These are phyloP conservation scores for Lathyrus oleraceus DNA, from an alignment of 306 rosid species.

Conservation along the genomic window DNA sequence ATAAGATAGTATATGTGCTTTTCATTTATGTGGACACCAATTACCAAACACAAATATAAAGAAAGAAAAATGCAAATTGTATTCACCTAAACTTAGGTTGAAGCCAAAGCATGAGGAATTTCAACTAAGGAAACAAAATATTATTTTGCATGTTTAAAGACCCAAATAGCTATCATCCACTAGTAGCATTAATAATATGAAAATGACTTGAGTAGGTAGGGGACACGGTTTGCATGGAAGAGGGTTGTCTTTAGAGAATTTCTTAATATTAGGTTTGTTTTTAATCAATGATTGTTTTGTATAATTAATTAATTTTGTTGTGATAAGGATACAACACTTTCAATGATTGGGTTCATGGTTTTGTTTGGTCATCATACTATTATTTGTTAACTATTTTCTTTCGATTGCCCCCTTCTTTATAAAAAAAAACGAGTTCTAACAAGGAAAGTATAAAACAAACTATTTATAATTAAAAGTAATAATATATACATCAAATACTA, in stretches of 20 bases:
- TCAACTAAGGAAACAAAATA: not conserved
- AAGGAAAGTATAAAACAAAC: not conserved
- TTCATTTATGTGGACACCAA: conserved; percentile 25
- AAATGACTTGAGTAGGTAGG: conserved; percentile 36
- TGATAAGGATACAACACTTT: not conserved
- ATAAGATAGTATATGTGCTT: conserved; percentile 10
- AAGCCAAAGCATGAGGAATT: conserved; percentile 31
- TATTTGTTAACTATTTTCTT: not conserved
- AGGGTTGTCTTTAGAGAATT: conserved; percentile 11
- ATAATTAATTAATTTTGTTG: conserved; percentile 7
- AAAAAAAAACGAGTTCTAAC: not conserved
- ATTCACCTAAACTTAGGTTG: conserved; percentile 30
- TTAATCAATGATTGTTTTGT: not conserved
- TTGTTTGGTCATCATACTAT: not conserved
- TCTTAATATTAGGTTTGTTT: conserved; percentile 25
- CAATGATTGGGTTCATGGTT: conserved; percentile 8
- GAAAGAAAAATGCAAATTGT: conserved; percentile 18
- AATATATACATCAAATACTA: too few relatives aligned
- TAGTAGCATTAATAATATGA: conserved; percentile 26
- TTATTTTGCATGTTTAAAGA: conserved; percentile 26
- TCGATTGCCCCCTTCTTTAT: not conserved
- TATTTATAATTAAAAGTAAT: too few relatives aligned
- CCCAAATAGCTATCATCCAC: conserved; percentile 25
- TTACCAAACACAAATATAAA: conserved; percentile 38
- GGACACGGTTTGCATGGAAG: conserved; percentile 14